Conservation (phyloP, 352 stramenopile genomes). For the Phytophthora citrophthora region DNA sequence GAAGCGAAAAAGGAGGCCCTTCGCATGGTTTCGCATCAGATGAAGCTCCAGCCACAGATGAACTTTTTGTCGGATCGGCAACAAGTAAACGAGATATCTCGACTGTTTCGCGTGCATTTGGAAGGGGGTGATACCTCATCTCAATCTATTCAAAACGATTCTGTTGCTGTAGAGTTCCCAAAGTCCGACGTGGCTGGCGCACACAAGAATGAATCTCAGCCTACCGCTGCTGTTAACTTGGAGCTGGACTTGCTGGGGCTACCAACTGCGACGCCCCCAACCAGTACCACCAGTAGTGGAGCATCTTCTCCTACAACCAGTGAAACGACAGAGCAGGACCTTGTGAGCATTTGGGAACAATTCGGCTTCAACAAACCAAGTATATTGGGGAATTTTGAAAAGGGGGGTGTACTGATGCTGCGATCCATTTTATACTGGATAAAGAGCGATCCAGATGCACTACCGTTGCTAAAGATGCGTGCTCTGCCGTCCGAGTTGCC, state of each 20-base stretch:
- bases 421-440: slow-evolving; percentile 70
- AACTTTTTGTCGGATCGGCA: slow-evolving; percentile 72
- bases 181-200: slow-evolving; percentile 16
- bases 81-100: slow-evolving; percentile 69
- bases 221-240: slow-evolving; percentile 7
- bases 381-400: slow-evolving; percentile 80
- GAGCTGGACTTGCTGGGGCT: slow-evolving; percentile 19
- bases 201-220: slow-evolving; percentile 9
- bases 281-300: slow-evolving; percentile 20
- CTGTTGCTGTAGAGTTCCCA: slow-evolving; percentile 1
- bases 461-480: slow-evolving; percentile 56
- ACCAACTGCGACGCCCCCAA: slow-evolving; percentile 16
- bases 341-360: slow-evolving; percentile 74
- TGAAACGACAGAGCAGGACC: slow-evolving; percentile 27
- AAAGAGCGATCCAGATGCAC: slow-evolving; percentile 54
- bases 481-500: slow-evolving; percentile 61
- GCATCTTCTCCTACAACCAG: slow-evolving; percentile 17
- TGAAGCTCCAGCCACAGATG: slow-evolving; percentile 73
- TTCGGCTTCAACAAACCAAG: slow-evolving; percentile 75
- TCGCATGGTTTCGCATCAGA: slow-evolving; percentile 66
- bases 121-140: slow-evolving; percentile 10
- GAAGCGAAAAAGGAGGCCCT: slow-evolving; percentile 71
- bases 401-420: slow-evolving; percentile 75
- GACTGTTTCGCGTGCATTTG: slow-evolving; percentile 57
- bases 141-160: slow-evolving; percentile 8